Evolutionary conservation across 176 grass and related monocot genomes (phyloP).

Genomic region (Eleusine coracana): DNA sequence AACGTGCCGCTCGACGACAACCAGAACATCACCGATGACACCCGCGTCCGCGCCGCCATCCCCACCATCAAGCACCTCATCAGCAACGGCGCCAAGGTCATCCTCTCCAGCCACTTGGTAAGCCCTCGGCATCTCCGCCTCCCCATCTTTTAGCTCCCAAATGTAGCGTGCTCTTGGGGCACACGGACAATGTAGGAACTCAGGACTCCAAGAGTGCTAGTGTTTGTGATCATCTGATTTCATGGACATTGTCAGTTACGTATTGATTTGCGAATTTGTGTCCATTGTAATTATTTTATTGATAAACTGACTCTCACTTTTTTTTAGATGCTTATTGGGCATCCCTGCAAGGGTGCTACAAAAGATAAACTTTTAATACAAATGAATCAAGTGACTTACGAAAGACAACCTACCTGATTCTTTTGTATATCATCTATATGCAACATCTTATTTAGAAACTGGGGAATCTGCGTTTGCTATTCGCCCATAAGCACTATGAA

Average conservation of each 20-base stretch:
- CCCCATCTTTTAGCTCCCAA: background rate
- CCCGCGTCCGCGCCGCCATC: constrained; percentile 45
- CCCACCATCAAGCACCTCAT: constrained; percentile 53
- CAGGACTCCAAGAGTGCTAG: background rate
- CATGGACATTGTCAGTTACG: background rate
- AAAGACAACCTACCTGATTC: background rate
- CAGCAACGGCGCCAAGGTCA: constrained; percentile 45
- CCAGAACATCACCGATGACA: constrained; percentile 51
- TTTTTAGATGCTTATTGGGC: background rate
- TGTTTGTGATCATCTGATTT: background rate
- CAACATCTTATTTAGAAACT: no score
- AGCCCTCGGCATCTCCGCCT: background rate
- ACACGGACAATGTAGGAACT: background rate
- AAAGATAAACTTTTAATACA: background rate
- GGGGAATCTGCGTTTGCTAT: background rate
- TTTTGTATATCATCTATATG: no score
- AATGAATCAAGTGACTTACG: background rate
- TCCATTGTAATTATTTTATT: background rate
- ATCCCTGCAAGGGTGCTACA: background rate
- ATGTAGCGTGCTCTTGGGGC: background rate
- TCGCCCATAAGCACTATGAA: background rate
- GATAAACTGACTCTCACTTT: background rate
- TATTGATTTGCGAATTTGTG: background rate
- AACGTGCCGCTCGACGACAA: constrained; percentile 50
- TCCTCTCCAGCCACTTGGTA: constrained; percentile 52